Evolutionary conservation across 331 rosid species (phyloP).

Genomic region (Telfairia occidentalis): DNA sequence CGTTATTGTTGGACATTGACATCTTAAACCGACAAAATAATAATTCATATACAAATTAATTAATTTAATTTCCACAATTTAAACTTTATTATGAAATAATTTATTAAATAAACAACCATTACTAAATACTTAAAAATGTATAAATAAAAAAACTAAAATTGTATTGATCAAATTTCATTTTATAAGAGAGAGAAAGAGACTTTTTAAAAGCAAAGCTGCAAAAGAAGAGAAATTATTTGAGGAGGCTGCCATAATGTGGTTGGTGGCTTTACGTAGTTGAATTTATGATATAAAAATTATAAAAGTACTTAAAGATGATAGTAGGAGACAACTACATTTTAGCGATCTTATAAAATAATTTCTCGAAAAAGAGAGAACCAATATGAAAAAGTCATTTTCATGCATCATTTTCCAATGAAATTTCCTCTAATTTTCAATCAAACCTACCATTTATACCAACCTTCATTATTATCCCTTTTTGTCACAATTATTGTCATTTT

Average conservation of each 20-base stretch:
- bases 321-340: too few relatives aligned
- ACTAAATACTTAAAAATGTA: too few relatives aligned
- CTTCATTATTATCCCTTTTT: constrained; percentile 2
- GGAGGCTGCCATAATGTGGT: too few relatives aligned
- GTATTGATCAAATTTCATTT: not conserved
- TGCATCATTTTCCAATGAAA: not conserved
- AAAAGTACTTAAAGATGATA: too few relatives aligned
- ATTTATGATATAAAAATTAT: too few relatives aligned
- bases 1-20: not conserved
- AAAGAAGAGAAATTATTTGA: too few relatives aligned
- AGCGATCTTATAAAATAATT: too few relatives aligned
- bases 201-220: not conserved
- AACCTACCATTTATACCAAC: not conserved
- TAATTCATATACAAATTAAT: not conserved
- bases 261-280: too few relatives aligned
- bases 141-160: not conserved
- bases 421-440: not conserved
- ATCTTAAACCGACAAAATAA: not conserved
- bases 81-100: too few relatives aligned
- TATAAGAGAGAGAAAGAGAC: not conserved
- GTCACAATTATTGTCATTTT: not conserved
- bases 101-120: too few relatives aligned
- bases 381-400: not conserved
- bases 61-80: not conserved
- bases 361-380: not conserved